Conservation (phyloP, 441 rosid species). For the Populus hybrid region DNA sequence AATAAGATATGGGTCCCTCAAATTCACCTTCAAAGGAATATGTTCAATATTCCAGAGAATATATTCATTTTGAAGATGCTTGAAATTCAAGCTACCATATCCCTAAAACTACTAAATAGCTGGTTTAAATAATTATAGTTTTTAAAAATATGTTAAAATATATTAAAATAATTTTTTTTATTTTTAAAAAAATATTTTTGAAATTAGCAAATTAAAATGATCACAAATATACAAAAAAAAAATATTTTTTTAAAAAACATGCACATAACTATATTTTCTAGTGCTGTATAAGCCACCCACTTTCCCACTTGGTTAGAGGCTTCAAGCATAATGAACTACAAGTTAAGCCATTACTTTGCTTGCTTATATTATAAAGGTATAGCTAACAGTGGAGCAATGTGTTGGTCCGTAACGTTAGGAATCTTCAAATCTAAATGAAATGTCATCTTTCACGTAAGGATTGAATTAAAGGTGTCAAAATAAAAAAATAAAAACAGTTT, state of each 20-base stretch:
- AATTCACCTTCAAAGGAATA: conserved; percentile 49
- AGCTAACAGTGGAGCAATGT: not conserved
- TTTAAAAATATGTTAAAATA: no score
- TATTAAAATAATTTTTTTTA: no score
- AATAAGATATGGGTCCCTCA: conserved; percentile 31
- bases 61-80: conserved; percentile 73
- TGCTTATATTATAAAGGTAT: conserved; percentile 29
- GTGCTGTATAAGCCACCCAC: conserved; percentile 19
- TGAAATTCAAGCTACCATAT: conserved; percentile 72
- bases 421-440: conserved; percentile 35
- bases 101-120: conserved; percentile 14
- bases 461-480: conserved; percentile 9
- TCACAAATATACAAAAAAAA: no score
- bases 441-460: conserved; percentile 1
- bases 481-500: not conserved
- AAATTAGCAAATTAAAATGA: no score
- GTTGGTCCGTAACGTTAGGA: conserved; percentile 17
- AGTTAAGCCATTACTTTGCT: conserved; percentile 62
- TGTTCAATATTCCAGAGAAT: conserved; percentile 61
- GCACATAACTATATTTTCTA: no score
- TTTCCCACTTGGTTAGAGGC: conserved; percentile 15
- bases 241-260: no score
- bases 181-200: no score
- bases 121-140: no score
- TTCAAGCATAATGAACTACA: conserved; percentile 38